Base-by-base conservation (phyloP, 371 early-diverging fungal genomes). In the Massospora cicadina region DNA sequence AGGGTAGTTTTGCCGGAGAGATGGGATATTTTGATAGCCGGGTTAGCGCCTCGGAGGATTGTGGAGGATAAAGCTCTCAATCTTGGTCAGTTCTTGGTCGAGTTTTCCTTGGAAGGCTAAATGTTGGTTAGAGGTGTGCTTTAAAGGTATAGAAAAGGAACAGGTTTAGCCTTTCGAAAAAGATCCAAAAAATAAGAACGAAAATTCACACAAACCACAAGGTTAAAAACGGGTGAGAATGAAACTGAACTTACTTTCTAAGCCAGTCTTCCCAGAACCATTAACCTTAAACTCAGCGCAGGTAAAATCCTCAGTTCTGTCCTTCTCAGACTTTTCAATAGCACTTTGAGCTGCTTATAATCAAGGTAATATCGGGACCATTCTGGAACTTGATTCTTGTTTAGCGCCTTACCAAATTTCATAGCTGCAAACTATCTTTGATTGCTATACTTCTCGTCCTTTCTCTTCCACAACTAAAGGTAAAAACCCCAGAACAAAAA, bases 341-440 rank as follows among this genome's bases (percentile, higher is more conserved):
- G 71, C 59, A 76, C 75, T 66, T 87, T 87, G 17, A 85, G 75
- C 1, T 76, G 66, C 66, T 87, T 87, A 71, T 85, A 85, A 10
- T 74, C 71, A 25, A 86, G 59, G 54, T 86, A 86, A 62, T 67
- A 70, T 69, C 72, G 74, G 30, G 79, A 74, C 87, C 87, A 86
- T 68, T 86, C 87, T 57, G 84, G 82, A 65, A 81, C 77, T 69
- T 84, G 83, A 66, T 78, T 81, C 60, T 75, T 71, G 54, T 72
- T 55, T 1, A 84, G 67, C 2, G 80, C 77, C 66, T 84, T 84
- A 66, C 87, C 85, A 69, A 86, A 87, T 74, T 87, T 87, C 86
- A 87, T 84, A 24, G 26, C 32, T 70, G n/a, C n/a, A n/a, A n/a
- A n/a, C n/a, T n/a, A n/a, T n/a, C n/a, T n/a, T n/a, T n/a, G n/a